Percentiles rank a stretch among this genome's conserved stretches.
Evolutionary conservation across 495 filamentous ascomycete species (phyloP).

Genomic region (Saxophila tyrrhenica): DNA sequence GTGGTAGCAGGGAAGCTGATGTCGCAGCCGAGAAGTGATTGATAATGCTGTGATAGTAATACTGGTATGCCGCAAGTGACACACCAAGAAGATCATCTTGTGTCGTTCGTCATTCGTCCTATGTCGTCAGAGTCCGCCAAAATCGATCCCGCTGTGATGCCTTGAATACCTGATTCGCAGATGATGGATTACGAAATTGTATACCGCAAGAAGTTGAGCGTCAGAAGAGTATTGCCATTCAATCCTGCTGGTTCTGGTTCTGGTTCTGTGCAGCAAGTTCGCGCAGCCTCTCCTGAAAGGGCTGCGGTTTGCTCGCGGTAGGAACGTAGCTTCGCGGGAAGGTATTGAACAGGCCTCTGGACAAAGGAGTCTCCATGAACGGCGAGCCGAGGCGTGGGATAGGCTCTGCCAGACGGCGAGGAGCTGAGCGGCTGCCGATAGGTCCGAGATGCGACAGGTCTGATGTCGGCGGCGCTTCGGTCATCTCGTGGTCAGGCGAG

Average conservation of each 20-base stretch:
- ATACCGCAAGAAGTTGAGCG: too few species aligned
- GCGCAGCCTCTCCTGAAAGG: slow-evolving; percentile 16
- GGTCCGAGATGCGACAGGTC: slow-evolving; percentile 3
- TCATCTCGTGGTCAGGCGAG: slow-evolving; percentile 9
- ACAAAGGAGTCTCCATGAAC: slow-evolving; percentile 21
- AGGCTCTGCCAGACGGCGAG: slow-evolving; percentile 18
- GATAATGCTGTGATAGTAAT: too few species aligned
- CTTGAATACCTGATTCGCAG: too few species aligned
- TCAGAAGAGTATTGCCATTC: neutral
- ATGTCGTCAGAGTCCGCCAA: neutral
- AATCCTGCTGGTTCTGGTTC: neutral
- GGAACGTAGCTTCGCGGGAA: slow-evolving; percentile 29
- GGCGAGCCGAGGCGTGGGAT: slow-evolving; percentile 31
- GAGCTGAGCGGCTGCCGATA: slow-evolving; percentile 8
- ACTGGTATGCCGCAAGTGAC: too few species aligned
- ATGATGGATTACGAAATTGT: too few species aligned
- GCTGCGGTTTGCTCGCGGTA: slow-evolving; percentile 12
- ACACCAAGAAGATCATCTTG: neutral
- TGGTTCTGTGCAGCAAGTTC: slow-evolving; percentile 7
- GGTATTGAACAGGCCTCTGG: slow-evolving; percentile 23
- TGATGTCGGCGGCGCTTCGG: slow-evolving; percentile 7
- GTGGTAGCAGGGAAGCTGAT: too few species aligned
- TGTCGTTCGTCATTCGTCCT: neutral
- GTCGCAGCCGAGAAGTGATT: too few species aligned
- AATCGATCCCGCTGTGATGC: too few species aligned